These are phyloP conservation scores for Rhizophlyctis rosea DNA, from an alignment of 192 early-diverging fungal genomes.

Conservation along the genomic window DNA sequence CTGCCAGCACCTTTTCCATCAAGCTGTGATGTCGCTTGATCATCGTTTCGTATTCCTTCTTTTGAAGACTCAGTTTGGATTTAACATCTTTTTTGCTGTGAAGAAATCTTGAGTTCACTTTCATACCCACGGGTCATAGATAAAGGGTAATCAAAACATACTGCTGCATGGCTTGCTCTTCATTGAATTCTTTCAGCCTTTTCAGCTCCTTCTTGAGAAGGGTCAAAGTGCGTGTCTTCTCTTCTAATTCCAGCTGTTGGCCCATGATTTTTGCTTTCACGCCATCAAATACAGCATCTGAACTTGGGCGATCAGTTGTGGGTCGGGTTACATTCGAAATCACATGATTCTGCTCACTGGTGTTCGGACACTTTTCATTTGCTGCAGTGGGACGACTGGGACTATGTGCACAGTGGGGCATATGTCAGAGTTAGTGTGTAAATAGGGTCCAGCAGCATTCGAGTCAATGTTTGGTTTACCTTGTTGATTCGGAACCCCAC, in stretches of 20 bases:
- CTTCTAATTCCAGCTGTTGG: conserved; percentile 54
- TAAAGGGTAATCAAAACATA: conserved; percentile 10
- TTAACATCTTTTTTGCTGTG: conserved; percentile 49
- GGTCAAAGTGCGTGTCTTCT: conserved; percentile 37
- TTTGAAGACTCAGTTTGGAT: conserved; percentile 52
- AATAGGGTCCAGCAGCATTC: too few species aligned
- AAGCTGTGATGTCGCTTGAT: conserved; percentile 57
- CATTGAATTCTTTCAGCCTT: conserved; percentile 31
- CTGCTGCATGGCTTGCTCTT: conserved; percentile 35
- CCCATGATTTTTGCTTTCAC: conserved; percentile 54
- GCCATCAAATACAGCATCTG: conserved; percentile 50
- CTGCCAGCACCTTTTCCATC: conserved; percentile 53
- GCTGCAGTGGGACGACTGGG: not conserved
- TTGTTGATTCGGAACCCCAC: not conserved
- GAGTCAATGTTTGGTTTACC: too few species aligned
- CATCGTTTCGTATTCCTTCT: conserved; percentile 59
- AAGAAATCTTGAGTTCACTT: not conserved
- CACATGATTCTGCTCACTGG: not conserved
- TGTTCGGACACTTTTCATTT: not conserved
- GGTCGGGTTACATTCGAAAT: conserved; percentile 7
- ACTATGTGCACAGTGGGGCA: too few species aligned
- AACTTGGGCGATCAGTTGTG: not conserved
- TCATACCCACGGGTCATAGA: not conserved
- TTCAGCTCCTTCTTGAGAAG: conserved; percentile 45
- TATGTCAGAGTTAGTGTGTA: too few species aligned